Base-by-base conservation (phyloP, 2,329 filamentous ascomycete genomes). In the Mycosphaerella arachidis region DNA sequence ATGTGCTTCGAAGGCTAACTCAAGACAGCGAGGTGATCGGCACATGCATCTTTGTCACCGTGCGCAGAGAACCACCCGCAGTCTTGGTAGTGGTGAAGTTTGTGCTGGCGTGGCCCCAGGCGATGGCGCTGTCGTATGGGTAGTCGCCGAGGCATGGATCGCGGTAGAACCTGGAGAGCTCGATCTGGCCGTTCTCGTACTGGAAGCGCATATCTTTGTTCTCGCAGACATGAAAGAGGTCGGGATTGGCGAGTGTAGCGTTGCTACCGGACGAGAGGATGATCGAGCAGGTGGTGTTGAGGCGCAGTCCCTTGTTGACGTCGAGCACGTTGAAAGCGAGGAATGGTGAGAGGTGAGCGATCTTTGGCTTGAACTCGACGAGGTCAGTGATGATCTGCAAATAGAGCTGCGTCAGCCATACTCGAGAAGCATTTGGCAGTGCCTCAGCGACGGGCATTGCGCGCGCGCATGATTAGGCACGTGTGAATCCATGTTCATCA, bases 271-370 rank as follows among this genome's bases (percentile, higher is more conserved):
- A 37, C 6, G 59, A 45, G 1, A 63, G 29, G 7, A 56, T 50
- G 45, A 53, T 60, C 1, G 52, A 40, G 60, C 70, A 72, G 16
- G 61, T 59, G 10, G 68, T 70, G 53, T 66, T 62, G 20, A 68
- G 48, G 43, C 66, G 59, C 33, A 72, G 63, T 9, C 68, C 68
- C 6, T 48, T 51, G 61, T 24, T 24, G 24, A 24, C 24, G 24
- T 24, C 24, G 24, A 24, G 24, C 24, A 24, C 24, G 24, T 24
- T 24, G 24, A 24, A 24, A 3, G 24, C 24, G 3, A 24, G 24
- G 24, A 24, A 24, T 24, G 24, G 24, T 24, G 24, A 24, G 24
- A 24, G 24, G 24, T 24, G 24, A 24, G 24, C 24, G 24, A 24
- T 24, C 24, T 24, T 24, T 3, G 24, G 24, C 3, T 24, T 24